phyloP scores from a whole-genome alignment of 371 early-diverging fungal species.

The Massospora cicadina region DNA sequence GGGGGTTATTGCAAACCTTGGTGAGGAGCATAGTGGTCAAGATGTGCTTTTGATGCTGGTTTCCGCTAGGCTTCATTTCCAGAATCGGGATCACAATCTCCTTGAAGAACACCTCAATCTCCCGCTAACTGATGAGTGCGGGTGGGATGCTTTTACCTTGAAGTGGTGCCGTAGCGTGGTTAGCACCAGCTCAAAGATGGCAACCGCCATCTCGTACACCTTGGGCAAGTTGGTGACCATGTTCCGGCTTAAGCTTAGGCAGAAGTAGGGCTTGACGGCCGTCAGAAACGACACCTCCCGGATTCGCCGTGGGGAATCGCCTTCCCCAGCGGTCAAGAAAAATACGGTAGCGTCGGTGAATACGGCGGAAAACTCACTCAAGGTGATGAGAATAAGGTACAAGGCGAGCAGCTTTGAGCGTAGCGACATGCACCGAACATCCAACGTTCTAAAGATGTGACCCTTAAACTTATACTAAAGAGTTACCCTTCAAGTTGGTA shows the following conservation, averaged over 20 bases:
- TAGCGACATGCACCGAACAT: slow-evolving; percentile 30
- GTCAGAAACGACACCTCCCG: slow-evolving; percentile 27
- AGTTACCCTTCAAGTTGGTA: slow-evolving; percentile 11
- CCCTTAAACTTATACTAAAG: slow-evolving; percentile 13
- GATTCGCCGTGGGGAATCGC: slow-evolving; percentile 3
- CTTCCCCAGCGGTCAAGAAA: slow-evolving; percentile 11
- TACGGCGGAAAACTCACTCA: slow-evolving; percentile 21
- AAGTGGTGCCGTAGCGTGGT: slow-evolving; percentile 45
- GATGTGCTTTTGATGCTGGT: slow-evolving; percentile 18
- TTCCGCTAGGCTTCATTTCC: slow-evolving; percentile 29
- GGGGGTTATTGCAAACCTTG: slow-evolving; percentile 50
- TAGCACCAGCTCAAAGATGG: slow-evolving; percentile 60
- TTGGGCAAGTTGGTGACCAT: slow-evolving; percentile 41
- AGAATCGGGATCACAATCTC: slow-evolving; percentile 52
- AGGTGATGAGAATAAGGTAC: slow-evolving; percentile 25
- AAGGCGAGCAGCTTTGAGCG: slow-evolving; percentile 42
- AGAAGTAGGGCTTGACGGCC: slow-evolving; percentile 47
- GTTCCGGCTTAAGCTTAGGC: slow-evolving; percentile 38
- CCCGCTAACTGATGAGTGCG: slow-evolving; percentile 19
- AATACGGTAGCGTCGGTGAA: slow-evolving; percentile 26
- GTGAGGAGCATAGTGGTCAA: slow-evolving; percentile 24
- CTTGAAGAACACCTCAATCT: slow-evolving; percentile 56
- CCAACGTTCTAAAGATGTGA: slow-evolving; percentile 16
- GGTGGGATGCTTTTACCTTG: slow-evolving; percentile 19
- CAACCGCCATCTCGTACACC: slow-evolving; percentile 66